Evolutionary conservation across 495 filamentous ascomycete genomes (phyloP).

Genomic region (Sordaria brevicollis): DNA sequence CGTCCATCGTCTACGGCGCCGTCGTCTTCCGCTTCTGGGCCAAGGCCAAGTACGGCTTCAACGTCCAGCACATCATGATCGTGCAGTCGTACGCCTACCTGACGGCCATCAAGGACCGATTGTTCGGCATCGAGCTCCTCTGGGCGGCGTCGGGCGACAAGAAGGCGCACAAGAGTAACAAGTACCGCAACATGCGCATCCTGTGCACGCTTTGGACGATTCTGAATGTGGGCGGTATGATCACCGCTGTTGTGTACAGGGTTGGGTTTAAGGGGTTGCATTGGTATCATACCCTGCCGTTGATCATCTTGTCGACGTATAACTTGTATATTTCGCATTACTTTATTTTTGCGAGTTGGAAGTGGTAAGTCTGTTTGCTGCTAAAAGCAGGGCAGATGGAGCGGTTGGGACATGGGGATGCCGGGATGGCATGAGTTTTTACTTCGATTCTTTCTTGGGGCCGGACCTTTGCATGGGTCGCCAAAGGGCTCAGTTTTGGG

Average conservation of each 20-base stretch:
- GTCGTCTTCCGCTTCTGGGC: conserved; percentile 21
- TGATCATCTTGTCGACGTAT: conserved; percentile 19
- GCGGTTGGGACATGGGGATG: not conserved
- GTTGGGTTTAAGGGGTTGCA: conserved; percentile 6
- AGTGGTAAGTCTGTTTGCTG: conserved; percentile 8
- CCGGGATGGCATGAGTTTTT: too few relatives aligned
- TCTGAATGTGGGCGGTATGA: conserved; percentile 10
- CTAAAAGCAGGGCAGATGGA: not conserved
- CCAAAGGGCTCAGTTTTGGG: not conserved
- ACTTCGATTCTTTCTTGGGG: not conserved
- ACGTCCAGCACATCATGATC: conserved; percentile 27
- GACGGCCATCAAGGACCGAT: conserved; percentile 23
- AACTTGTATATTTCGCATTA: conserved; percentile 21
- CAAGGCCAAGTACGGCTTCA: conserved; percentile 23
- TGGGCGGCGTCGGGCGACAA: conserved; percentile 25
- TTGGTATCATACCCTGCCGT: conserved; percentile 22
- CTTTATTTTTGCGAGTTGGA: conserved; percentile 19
- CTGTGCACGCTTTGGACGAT: conserved; percentile 22
- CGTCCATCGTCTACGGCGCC: conserved; percentile 21
- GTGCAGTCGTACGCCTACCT: conserved; percentile 25
- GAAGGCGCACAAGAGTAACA: conserved; percentile 24
- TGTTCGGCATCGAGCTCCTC: conserved; percentile 23
- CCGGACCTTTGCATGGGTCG: not conserved
- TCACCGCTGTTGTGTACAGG: conserved; percentile 15
- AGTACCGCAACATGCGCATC: conserved; percentile 23